Percentiles rank a stretch among this genome's conserved stretches.
These are phyloP conservation scores for Monosporascus sp. DNA, from an alignment of 2,329 filamentous ascomycete genomes.

Conservation along the genomic window DNA sequence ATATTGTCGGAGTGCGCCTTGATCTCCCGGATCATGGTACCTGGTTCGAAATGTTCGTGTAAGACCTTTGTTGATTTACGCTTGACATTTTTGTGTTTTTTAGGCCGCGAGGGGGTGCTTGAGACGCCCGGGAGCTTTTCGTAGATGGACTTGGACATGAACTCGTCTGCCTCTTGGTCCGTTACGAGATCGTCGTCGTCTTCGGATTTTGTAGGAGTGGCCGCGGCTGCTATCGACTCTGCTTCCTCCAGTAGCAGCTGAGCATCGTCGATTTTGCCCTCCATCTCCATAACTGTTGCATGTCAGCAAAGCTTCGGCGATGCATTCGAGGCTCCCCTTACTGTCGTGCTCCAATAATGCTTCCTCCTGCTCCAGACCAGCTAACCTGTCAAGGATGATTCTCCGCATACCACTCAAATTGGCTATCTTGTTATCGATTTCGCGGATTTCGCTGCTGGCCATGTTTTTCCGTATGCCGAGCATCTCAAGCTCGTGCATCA, in stretches of 20 bases:
- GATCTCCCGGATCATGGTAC: slow-evolving; percentile 81
- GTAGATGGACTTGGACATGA: slow-evolving; percentile 98
- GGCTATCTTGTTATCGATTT: slow-evolving; percentile 94
- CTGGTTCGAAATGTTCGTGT: slow-evolving; percentile 91
- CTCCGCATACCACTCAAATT: slow-evolving; percentile 90
- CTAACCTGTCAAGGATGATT: slow-evolving; percentile 83
- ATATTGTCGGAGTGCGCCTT: slow-evolving; percentile 84
- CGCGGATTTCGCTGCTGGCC: slow-evolving; percentile 91
- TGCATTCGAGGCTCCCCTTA: slow-evolving; percentile 35
- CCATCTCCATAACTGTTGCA: slow-evolving; percentile 54
- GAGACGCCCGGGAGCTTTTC: slow-evolving; percentile 69
- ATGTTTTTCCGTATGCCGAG: slow-evolving; percentile 92
- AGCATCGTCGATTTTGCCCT: slow-evolving; percentile 57
- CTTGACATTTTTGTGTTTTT: slow-evolving; percentile 53
- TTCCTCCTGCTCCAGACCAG: slow-evolving; percentile 85
- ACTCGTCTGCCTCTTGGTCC: slow-evolving; percentile 52
- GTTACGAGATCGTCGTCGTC: slow-evolving; percentile 48
- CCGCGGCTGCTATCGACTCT: slow-evolving; percentile 48
- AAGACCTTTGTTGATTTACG: slow-evolving; percentile 89
- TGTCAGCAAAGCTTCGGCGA: slow-evolving; percentile 24
- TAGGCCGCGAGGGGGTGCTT: slow-evolving; percentile 45
- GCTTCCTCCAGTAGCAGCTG: slow-evolving; percentile 56
- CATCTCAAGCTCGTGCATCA: slow-evolving; percentile 87
- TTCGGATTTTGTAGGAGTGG: slow-evolving; percentile 41
- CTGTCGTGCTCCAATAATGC: slow-evolving; percentile 82